Conservation (phyloP, 306 rosid species). For the Cucurbita maxima region DNA sequence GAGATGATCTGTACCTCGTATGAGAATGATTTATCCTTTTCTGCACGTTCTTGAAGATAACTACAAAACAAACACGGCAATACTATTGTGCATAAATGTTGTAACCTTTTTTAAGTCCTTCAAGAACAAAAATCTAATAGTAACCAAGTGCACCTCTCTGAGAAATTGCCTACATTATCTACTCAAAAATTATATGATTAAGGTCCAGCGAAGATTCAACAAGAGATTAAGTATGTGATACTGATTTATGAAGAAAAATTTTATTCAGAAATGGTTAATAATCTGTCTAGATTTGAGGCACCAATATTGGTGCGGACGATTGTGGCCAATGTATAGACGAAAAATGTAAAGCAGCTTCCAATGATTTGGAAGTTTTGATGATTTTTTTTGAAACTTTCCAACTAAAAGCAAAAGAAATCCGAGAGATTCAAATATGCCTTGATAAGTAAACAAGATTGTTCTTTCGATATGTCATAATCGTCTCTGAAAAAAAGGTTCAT, state of each 20-base stretch:
- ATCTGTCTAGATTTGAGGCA: not conserved
- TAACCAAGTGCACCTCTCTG: not conserved
- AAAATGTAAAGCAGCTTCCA: not conserved
- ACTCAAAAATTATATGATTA: not conserved
- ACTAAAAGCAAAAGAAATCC: not conserved
- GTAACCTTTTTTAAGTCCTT: not conserved
- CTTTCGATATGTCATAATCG: not conserved
- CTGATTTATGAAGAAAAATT: not conserved
- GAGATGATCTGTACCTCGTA: constrained; percentile 52
- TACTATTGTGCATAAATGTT: constrained; percentile 1
- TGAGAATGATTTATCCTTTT: constrained; percentile 66
- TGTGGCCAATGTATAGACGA: not conserved
- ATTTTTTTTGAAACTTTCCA: not conserved
- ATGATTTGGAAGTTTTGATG: not conserved
- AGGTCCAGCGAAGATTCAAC: not conserved
- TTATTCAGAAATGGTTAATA: not conserved
- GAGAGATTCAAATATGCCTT: not conserved
- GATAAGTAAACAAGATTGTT: not conserved
- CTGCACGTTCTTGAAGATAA: constrained; percentile 70
- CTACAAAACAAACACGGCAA: constrained; percentile 30
- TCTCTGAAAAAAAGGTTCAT: not conserved
- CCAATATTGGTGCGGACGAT: not conserved
- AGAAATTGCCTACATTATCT: not conserved
- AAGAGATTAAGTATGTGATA: not conserved
- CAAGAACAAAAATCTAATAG: not conserved